These are phyloP conservation scores for Tylopilus plumbeoviolaceoides DNA, from an alignment of 768 basidiomycete species.

Conservation along the genomic window DNA sequence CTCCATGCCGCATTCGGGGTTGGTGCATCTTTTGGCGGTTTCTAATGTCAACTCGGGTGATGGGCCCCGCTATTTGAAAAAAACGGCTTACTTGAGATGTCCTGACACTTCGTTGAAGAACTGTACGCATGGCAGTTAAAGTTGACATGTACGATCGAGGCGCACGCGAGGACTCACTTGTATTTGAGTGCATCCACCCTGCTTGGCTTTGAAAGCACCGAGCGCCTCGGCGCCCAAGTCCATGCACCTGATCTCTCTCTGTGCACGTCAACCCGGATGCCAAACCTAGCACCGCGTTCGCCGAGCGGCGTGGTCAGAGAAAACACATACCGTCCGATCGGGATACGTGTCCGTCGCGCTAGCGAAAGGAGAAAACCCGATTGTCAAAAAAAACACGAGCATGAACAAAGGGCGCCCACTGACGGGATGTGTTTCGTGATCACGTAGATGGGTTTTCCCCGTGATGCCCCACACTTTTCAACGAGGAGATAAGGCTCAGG, in stretches of 20 bases:
- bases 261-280: conserved; percentile 11
- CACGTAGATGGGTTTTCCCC: conserved; percentile 41
- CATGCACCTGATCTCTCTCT: conserved; percentile 44
- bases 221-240: conserved; percentile 38
- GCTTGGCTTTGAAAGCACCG: conserved; percentile 38
- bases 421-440: conserved; percentile 41
- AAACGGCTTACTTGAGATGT: conserved; percentile 33
- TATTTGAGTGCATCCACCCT: conserved; percentile 40
- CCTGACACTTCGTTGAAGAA: conserved; percentile 38
- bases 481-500: conserved; percentile 36
- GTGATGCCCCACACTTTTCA: conserved; percentile 39
- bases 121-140: conserved; percentile 13
- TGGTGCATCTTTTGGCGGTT: conserved; percentile 30
- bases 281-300: background rate
- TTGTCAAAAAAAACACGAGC: conserved; percentile 14
- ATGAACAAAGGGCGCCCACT: conserved; percentile 23
- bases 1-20: conserved; percentile 37
- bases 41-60: conserved; percentile 11
- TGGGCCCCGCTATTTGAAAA: conserved; percentile 1
- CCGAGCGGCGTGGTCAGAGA: background rate
- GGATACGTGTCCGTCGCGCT: conserved; percentile 33
- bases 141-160: background rate
- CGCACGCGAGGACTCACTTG: conserved; percentile 27
- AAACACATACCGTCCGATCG: conserved; percentile 30
- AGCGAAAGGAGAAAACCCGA: background rate